Evolutionary conservation across 768 basidiomycete genomes (phyloP).

Genomic region (Tricholoma flavovirens): DNA sequence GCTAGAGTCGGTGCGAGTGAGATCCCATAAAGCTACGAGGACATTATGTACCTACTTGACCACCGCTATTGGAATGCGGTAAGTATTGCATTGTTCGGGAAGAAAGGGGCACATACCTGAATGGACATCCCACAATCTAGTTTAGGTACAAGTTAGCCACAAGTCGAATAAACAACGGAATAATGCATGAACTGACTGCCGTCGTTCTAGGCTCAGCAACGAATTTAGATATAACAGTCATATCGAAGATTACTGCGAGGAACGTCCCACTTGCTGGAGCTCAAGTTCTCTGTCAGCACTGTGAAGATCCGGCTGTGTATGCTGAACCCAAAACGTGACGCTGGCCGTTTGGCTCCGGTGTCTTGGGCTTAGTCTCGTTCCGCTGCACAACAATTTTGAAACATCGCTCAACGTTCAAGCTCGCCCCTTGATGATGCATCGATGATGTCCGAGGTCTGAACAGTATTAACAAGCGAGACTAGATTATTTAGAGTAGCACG

Average conservation of each 20-base stretch:
- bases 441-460: no score
- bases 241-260: conserved; percentile 3
- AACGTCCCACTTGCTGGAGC: background rate
- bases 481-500: no score
- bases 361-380: no score
- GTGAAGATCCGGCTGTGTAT: background rate
- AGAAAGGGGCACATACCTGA: conserved; percentile 57
- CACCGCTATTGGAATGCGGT: conserved; percentile 40
- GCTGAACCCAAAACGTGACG: background rate
- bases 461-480: no score
- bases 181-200: conserved; percentile 52
- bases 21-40: background rate
- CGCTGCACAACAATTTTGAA: no score
- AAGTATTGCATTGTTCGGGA: conserved; percentile 2
- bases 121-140: conserved; percentile 92
- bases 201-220: conserved; percentile 66
- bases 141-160: conserved; percentile 3
- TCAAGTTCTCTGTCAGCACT: background rate
- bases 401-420: no score
- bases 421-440: no score
- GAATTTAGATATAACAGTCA: conserved; percentile 38
- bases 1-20: conserved; percentile 34
- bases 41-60: conserved; percentile 44
- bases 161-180: background rate
- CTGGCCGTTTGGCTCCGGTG: background rate